Evolutionary conservation across 1,284 basidiomycete genomes (phyloP).

Genomic region (Rhodotorula sp.): DNA sequence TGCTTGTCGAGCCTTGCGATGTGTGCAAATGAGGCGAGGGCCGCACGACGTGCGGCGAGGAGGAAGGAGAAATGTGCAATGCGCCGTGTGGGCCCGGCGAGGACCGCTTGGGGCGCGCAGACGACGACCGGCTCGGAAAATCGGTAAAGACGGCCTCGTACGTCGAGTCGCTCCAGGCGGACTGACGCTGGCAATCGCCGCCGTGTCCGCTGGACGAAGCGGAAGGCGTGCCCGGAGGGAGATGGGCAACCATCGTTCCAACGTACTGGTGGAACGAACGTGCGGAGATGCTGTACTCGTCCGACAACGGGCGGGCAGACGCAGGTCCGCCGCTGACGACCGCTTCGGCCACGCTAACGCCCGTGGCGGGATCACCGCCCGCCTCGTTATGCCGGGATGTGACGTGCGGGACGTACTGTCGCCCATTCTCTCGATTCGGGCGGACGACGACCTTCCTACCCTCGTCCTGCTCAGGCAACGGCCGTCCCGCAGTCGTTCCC

Average conservation of each 20-base stretch:
- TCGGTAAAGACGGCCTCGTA: not conserved
- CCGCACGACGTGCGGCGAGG: not conserved
- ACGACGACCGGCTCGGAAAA: not conserved
- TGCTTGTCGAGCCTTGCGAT: not conserved
- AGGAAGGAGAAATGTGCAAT: too few species aligned
- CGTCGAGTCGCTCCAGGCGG: not conserved
- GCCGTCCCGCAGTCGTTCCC: not conserved
- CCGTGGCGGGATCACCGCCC: too few species aligned
- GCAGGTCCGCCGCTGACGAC: not conserved
- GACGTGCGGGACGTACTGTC: too few species aligned
- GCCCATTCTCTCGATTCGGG: not conserved
- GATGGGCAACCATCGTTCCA: not conserved
- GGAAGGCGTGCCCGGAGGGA: not conserved
- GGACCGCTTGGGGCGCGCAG: not conserved
- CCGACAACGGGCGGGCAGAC: not conserved
- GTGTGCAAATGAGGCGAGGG: not conserved
- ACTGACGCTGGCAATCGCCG: not conserved
- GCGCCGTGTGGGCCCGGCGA: not conserved
- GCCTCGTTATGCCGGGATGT: too few species aligned
- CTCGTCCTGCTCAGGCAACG: not conserved
- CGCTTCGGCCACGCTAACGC: not conserved
- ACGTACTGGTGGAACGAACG: not conserved
- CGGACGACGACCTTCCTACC: not conserved
- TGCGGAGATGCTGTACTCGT: not conserved
- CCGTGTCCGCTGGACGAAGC: not conserved